phyloP scores from a whole-genome alignment of 106 monocot species.

The Platanthera guangdongensis region DNA sequence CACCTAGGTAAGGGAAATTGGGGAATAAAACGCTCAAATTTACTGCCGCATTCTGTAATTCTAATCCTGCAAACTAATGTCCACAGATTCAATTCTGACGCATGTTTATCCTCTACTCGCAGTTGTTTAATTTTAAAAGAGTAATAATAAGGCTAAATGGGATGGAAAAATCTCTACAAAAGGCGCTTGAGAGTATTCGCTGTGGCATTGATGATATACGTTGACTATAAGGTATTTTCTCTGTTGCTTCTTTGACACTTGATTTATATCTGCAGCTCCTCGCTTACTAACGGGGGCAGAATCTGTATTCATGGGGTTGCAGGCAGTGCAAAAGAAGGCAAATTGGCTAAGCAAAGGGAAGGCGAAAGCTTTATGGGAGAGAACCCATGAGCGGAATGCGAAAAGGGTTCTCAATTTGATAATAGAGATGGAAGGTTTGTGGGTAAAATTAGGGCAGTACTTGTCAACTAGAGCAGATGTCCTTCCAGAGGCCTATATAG shows the following conservation, averaged over 20 bases:
- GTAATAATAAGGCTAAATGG: constrained; percentile 34
- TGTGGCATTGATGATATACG: constrained; percentile 62
- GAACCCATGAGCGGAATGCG: constrained; percentile 80
- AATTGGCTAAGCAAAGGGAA: constrained; percentile 56
- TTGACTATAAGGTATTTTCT: constrained; percentile 85
- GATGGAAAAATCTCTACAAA: constrained; percentile 76
- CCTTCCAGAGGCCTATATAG: constrained; percentile 80
- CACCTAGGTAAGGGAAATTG: not conserved
- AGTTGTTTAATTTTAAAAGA: not conserved
- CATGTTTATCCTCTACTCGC: not conserved
- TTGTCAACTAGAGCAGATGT: constrained; percentile 94
- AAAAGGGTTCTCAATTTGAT: constrained; percentile 75
- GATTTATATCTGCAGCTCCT: not conserved
- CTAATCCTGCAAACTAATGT: not conserved
- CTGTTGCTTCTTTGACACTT: not conserved
- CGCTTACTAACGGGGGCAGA: not conserved
- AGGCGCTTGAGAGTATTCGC: constrained; percentile 86
- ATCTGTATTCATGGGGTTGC: constrained; percentile 1
- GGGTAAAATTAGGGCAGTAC: constrained; percentile 98
- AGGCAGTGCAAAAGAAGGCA: constrained; percentile 72
- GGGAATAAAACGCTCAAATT: not conserved
- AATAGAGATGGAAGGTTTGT: constrained; percentile 88
- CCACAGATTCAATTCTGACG: not conserved
- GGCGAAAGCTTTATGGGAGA: constrained; percentile 56
- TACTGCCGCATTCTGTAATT: not conserved